Conservation (phyloP, 352 stramenopile species). For the Halophytophthora batemanensis region DNA sequence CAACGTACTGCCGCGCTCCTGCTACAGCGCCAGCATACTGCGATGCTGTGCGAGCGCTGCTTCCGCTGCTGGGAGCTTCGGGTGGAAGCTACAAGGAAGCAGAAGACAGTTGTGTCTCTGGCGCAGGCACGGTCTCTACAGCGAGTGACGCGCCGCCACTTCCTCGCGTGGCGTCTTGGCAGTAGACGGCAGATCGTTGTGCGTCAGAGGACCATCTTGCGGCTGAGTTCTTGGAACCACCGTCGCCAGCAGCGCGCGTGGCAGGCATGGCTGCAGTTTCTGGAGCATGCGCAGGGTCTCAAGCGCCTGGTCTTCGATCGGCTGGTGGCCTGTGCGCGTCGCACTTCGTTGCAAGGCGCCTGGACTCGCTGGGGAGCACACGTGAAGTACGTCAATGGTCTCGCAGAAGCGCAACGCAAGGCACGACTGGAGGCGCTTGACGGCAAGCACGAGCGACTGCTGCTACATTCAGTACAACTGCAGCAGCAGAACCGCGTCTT, state of each 20-base stretch:
- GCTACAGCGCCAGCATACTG: constrained; percentile 21
- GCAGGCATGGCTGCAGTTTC: constrained; percentile 11
- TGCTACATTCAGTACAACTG: constrained; percentile 10
- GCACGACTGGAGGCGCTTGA: constrained; percentile 12
- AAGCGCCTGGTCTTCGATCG: constrained; percentile 19
- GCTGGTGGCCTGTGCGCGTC: constrained; percentile 14
- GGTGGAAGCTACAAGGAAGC: constrained; percentile 10
- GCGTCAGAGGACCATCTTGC: constrained; percentile 11
- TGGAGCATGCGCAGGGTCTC: constrained; percentile 9
- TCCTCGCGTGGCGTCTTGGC: constrained; percentile 11
- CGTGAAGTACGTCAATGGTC: constrained; percentile 5
- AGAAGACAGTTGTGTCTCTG: constrained; percentile 1
- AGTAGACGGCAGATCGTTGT: not conserved
- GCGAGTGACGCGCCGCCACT: constrained; percentile 3
- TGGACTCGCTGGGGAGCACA: constrained; percentile 16
- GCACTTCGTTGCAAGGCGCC: constrained; percentile 10
- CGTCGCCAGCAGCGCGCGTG: constrained; percentile 7
- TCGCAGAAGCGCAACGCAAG: constrained; percentile 11
- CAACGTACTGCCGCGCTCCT: constrained; percentile 21
- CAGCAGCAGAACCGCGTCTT: constrained; percentile 16
- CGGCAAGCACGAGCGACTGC: constrained; percentile 15
- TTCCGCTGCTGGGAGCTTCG: constrained; percentile 23
- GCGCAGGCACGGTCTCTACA: constrained; percentile 8
- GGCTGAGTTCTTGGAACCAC: constrained; percentile 3
- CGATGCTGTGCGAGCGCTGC: constrained; percentile 6